Base-by-base conservation (phyloP, 208 protist genomes). In the Sergeia podlipaevii region DNA sequence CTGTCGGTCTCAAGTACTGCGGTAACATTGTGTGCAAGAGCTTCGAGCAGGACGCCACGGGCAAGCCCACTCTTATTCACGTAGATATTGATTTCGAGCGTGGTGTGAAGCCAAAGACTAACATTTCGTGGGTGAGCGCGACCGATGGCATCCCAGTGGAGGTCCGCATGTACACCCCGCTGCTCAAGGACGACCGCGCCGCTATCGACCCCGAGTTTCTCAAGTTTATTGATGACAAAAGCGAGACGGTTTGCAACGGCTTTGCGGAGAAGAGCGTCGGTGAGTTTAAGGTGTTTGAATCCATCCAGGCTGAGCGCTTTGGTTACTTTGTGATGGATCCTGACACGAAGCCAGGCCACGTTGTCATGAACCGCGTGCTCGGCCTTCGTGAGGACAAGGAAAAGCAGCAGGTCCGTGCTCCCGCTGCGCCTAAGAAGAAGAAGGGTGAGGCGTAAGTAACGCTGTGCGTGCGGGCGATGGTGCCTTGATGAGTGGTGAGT, bases 311-410 rank as follows among this genome's bases (percentile, higher is more conserved):
- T 17, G 91, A 97, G 64, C 85, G 91, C 26, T 90, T 97, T 59
- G 91, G 88, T 23, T 97, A 97, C 77, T 97, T 93, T 51, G 82
- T 86, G 8, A 74, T 95, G 10, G 91, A 97, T 65, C 62, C 75
- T 15, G 86, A 96, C 65, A 90, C 78, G 23, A 66, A 15, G 29
- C 49, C 60, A 1, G 63, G 37, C 2, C 70, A 80, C 33, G 51
- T 95, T 24, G 85, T 95, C 17, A 92, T 97, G 82, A 97, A 97
- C 74, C 77, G 91, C 26, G 80, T 93, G 24, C 52, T 95, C 28
- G 70, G 72, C 43, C 81, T 97, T 3, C 74, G 77, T 49, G 91
- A 93, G 68, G 89, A 96, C 67, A 93, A 93, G 73, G 77, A 85
- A 45, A 91, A 91, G 70, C 58, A 56, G 13, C 41, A 49, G 11